A percentile compares a stretch with the other conserved stretches of the same genome.
phyloP scores from a whole-genome alignment of 192 early-diverging fungal genomes.

The Backusella westeae region DNA sequence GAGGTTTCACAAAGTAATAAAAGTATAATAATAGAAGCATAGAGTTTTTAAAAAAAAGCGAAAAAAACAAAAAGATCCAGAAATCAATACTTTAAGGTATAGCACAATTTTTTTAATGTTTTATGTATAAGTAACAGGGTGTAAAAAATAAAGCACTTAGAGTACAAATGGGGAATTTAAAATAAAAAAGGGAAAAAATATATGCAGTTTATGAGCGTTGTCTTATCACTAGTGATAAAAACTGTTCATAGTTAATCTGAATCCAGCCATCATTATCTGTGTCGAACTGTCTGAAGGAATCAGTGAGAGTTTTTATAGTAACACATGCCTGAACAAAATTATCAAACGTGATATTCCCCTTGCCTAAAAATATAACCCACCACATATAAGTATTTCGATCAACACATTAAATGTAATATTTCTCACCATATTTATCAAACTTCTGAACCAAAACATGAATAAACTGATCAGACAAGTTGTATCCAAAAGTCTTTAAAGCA shows the following conservation, averaged over 20 bases:
- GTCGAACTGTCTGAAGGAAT: conserved; percentile 72
- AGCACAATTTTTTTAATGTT: background rate
- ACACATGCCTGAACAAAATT: conserved; percentile 82
- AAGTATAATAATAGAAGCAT: background rate
- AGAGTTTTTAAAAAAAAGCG: background rate
- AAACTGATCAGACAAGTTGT: conserved; percentile 70
- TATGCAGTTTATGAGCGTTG: conserved; percentile 2
- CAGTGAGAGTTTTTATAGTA: conserved; percentile 74
- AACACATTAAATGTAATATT: background rate
- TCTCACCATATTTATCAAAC: conserved; percentile 76
- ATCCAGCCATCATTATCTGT: conserved; percentile 77
- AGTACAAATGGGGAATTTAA: background rate
- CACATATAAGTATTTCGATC: background rate
- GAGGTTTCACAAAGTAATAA: background rate
- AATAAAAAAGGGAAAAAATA: background rate
- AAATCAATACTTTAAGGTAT: background rate
- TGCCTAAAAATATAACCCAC: conserved; percentile 38
- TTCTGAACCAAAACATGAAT: conserved; percentile 69
- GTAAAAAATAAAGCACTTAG: background rate
- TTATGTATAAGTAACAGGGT: background rate
- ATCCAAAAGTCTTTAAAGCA: conserved; percentile 75
- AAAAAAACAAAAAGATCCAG: background rate
- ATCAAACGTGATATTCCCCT: conserved; percentile 78
- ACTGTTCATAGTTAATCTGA: conserved; percentile 73
- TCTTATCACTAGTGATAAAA: conserved; percentile 19